A percentile compares a stretch with the other conserved stretches of the same genome.
phyloP scores from a whole-genome alignment of 352 stramenopile genomes.

The Phytopythium delawarense region DNA sequence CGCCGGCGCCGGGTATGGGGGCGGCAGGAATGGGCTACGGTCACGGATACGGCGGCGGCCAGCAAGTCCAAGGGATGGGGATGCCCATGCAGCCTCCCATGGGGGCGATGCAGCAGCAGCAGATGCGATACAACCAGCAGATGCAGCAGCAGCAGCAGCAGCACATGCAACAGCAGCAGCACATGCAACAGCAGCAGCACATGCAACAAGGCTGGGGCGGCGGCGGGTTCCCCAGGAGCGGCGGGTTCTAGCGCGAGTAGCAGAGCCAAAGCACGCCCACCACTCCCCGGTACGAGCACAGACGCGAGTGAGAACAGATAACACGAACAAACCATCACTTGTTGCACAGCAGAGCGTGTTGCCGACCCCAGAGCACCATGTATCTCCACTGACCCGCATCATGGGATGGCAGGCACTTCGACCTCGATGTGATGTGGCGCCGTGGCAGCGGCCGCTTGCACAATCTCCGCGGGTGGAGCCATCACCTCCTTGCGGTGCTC shows the following conservation, averaged over 20 bases:
- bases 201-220: slow-evolving; percentile 1
- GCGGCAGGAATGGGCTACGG: slow-evolving; percentile 4
- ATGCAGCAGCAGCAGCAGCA: slow-evolving; percentile 8
- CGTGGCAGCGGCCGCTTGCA: slow-evolving; percentile 11
- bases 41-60: not conserved
- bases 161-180: slow-evolving; percentile 3
- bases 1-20: not conserved
- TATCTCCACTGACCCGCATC: not conserved
- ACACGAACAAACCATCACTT: not conserved
- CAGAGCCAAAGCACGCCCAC: not conserved
- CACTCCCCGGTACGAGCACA: not conserved
- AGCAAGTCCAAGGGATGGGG: not conserved
- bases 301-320: not conserved
- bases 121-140: slow-evolving; percentile 14
- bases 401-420: slow-evolving; percentile 31
- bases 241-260: not conserved
- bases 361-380: not conserved
- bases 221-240: not conserved
- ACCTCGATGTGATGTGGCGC: slow-evolving; percentile 62
- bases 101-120: slow-evolving; percentile 8
- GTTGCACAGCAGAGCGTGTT: not conserved
- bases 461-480: slow-evolving; percentile 17
- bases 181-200: not conserved
- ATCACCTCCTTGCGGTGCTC: slow-evolving; percentile 31
- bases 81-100: not conserved